phyloP scores from a whole-genome alignment of 257 asterid species.

The Voacanga thouarsii region DNA sequence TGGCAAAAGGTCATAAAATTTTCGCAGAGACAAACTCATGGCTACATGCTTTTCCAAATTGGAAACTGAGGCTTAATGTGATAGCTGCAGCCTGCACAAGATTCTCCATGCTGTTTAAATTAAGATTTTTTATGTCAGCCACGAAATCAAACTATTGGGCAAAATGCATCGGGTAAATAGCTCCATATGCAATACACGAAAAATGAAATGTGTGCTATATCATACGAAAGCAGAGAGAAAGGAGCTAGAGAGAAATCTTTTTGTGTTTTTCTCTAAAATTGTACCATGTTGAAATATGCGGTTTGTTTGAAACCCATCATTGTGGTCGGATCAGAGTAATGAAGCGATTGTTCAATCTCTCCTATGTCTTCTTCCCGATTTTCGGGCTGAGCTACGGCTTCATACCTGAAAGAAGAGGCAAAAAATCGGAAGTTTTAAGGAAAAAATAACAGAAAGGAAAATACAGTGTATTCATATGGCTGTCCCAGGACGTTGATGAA shows the following conservation, averaged over 20 bases:
- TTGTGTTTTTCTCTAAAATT: neutral
- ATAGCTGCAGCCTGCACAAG: neutral
- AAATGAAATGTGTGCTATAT: neutral
- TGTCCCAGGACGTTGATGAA: neutral
- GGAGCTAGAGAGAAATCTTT: neutral
- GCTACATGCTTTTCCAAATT: neutral
- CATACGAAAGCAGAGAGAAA: neutral
- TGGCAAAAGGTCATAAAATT: neutral
- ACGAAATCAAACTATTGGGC: neutral
- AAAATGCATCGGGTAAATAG: neutral
- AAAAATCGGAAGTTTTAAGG: neutral
- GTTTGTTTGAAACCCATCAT: slow-evolving; percentile 61
- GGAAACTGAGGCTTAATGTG: neutral
- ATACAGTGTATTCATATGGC: neutral
- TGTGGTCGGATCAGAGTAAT: slow-evolving; percentile 37
- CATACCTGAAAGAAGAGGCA: slow-evolving; percentile 39
- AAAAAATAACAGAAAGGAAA: slow-evolving; percentile 3
- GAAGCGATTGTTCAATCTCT: slow-evolving; percentile 52
- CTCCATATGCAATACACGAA: neutral
- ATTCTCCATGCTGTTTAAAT: neutral
- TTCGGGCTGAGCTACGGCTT: slow-evolving; percentile 58
- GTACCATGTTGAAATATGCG: slow-evolving; percentile 63
- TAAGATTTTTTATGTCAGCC: neutral
- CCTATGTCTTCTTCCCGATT: slow-evolving; percentile 53
- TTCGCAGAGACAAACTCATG: neutral